Percentiles rank a stretch among this genome's conserved stretches.
Conservation (phyloP, 257 asterid genomes). For the Solanum okadae region DNA sequence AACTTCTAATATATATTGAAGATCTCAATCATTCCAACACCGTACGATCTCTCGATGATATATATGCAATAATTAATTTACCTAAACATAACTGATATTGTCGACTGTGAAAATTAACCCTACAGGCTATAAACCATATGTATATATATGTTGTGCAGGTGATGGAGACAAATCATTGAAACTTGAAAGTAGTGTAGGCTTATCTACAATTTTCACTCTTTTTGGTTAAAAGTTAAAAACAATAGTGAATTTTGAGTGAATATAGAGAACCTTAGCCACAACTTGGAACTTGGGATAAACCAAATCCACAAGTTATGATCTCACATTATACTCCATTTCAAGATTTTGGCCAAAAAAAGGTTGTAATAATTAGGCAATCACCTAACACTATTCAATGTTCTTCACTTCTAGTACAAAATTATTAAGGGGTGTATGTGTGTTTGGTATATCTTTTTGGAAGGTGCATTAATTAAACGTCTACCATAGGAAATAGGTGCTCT, state of each 20-base stretch:
- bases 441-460: background rate
- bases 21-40: background rate
- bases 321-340: background rate
- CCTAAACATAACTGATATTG: background rate
- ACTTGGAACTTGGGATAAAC: background rate
- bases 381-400: slow-evolving; percentile 1
- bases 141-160: background rate
- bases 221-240: background rate
- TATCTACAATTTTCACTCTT: background rate
- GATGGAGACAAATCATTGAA: background rate
- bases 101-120: background rate
- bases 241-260: background rate
- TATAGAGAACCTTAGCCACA: background rate
- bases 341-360: background rate
- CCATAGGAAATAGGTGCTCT: background rate
- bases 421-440: background rate
- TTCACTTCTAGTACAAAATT: background rate
- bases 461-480: background rate
- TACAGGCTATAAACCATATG: background rate
- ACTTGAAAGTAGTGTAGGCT: background rate
- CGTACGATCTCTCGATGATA: background rate
- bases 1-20: background rate
- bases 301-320: background rate
- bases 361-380: background rate
- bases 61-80: background rate